Percentiles rank a stretch among this genome's conserved stretches.
phyloP scores from a whole-genome alignment of 179 eudicot species.

The Beta macrorhiza region DNA sequence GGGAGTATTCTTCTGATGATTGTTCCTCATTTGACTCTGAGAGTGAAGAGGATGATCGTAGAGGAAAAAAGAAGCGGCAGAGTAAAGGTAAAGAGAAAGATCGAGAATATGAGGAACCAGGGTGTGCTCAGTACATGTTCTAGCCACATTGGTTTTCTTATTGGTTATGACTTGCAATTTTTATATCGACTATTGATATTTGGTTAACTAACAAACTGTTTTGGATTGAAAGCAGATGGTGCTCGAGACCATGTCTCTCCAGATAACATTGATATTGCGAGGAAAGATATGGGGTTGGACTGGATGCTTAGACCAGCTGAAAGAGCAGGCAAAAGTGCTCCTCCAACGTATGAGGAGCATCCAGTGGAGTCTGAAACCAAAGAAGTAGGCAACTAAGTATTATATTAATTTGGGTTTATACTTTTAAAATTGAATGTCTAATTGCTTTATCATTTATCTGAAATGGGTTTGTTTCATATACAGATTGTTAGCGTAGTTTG shows the following conservation, averaged over 20 bases:
- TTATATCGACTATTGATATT: constrained; percentile 1
- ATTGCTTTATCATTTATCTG: background rate
- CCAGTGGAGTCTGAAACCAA: constrained; percentile 50
- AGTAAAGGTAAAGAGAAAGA: constrained; percentile 30
- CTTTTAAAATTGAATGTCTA: background rate
- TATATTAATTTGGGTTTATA: too few relatives aligned
- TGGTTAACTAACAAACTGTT: background rate
- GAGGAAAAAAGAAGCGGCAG: constrained; percentile 30
- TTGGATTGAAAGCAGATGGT: constrained; percentile 5
- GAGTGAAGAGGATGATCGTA: constrained; percentile 30
- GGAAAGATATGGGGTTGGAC: constrained; percentile 86
- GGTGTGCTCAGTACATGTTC: constrained; percentile 17
- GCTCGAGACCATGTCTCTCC: background rate
- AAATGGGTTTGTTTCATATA: background rate
- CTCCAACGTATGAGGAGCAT: constrained; percentile 28
- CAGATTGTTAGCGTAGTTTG: background rate
- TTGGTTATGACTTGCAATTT: background rate
- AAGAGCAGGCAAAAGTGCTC: constrained; percentile 29
- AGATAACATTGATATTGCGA: constrained; percentile 36
- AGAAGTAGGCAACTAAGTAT: constrained; percentile 43
- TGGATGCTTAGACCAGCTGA: constrained; percentile 90
- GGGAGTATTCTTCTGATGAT: constrained; percentile 35
- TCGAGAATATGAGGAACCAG: constrained; percentile 1
- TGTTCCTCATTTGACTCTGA: constrained; percentile 28
- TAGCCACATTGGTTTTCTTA: background rate